Base-by-base conservation (phyloP, 176 grass and related monocot species). In the Oryza rufipogon region DNA sequence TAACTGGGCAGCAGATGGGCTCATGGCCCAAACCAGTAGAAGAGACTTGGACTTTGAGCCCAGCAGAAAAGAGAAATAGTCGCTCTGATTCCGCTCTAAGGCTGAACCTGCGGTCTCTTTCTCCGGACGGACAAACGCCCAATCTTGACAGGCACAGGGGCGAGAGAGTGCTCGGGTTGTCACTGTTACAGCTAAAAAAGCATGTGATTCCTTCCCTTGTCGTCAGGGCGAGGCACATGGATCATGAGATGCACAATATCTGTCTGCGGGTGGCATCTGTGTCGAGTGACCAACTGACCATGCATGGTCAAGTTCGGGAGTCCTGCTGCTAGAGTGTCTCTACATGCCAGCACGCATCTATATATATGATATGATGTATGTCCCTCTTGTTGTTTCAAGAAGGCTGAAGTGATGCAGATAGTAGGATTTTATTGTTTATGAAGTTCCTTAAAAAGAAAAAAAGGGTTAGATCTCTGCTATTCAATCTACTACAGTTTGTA, bases 201-300 rank as follows among this genome's bases (percentile, higher is more conserved):
- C 26, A 64, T 39, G 5, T 20, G 3, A 17, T 74, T 74, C 33
- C 56, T 74, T 74, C 33, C 68, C 20, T 66, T 72, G 76, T 44
- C 76, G 76, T 73, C 28, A 51, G 54, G 52, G 42, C 0, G 42
- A 78, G 41, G 54, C 12, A 73, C 68, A 70, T 51, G 71, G 45
- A 51, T 17, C 71, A 32, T 51, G 46, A 8, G 22, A 28, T 74
- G 23, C 47, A 15, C 6, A 74, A 30, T 11, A 17, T 49, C 70
- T 23, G 23, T 48, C 42, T 15, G 15, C 70, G 42, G 58, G 20
- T 63, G 58, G 58, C 58, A 63, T 63, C 20, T 4, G 58, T 63
- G 58, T 63, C 58, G 20, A 63, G 58, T 23, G 23, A 63, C 20
- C 58, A 63, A 23, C 17, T 58, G 54, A 58, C 19, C 58, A 11